Evolutionary conservation across 768 basidiomycete genomes (phyloP).

Genomic region (Flagelloscypha sp.): DNA sequence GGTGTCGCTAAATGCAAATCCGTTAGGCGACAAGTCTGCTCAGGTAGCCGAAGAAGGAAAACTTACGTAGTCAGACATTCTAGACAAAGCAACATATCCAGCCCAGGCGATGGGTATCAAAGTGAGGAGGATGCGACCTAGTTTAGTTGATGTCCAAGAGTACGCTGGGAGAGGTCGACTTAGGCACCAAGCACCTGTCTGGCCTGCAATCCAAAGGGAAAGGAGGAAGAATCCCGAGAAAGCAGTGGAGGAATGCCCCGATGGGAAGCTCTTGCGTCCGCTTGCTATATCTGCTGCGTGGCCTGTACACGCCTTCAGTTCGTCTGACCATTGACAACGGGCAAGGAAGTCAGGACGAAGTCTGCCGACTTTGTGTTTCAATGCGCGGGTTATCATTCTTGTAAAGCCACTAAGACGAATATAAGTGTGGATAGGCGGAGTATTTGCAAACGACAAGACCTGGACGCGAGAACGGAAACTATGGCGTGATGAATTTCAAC

Average conservation of each 20-base stretch:
- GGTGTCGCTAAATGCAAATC: slow-evolving; percentile 40
- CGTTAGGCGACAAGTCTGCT: slow-evolving; percentile 6
- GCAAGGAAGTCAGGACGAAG: slow-evolving; percentile 61
- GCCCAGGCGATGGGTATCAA: slow-evolving; percentile 49
- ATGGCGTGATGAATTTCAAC: slow-evolving; percentile 51
- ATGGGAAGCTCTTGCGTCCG: slow-evolving; percentile 58
- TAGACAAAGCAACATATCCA: slow-evolving; percentile 51
- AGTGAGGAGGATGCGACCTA: slow-evolving; percentile 39
- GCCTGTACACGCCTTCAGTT: slow-evolving; percentile 47
- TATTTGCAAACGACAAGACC: slow-evolving; percentile 28
- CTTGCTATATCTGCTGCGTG: slow-evolving; percentile 34
- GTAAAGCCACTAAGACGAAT: slow-evolving; percentile 31
- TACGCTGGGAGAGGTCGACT: slow-evolving; percentile 24
- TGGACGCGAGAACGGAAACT: slow-evolving; percentile 37
- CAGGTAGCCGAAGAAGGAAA: slow-evolving; percentile 1
- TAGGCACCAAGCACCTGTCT: slow-evolving; percentile 54
- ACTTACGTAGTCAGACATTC: slow-evolving; percentile 60
- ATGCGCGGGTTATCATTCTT: slow-evolving; percentile 38
- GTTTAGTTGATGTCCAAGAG: slow-evolving; percentile 35
- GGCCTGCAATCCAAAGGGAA: slow-evolving; percentile 55
- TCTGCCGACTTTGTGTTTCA: slow-evolving; percentile 57
- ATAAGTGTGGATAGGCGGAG: slow-evolving; percentile 4
- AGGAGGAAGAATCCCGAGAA: slow-evolving; percentile 60
- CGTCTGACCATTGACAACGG: slow-evolving; percentile 53
- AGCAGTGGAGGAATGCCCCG: slow-evolving; percentile 60